Evolutionary conservation across 1,284 basidiomycete species (phyloP), one percentile per base, ranked within the genome.

Genomic region (Malassezia brasiliensis): DNA sequence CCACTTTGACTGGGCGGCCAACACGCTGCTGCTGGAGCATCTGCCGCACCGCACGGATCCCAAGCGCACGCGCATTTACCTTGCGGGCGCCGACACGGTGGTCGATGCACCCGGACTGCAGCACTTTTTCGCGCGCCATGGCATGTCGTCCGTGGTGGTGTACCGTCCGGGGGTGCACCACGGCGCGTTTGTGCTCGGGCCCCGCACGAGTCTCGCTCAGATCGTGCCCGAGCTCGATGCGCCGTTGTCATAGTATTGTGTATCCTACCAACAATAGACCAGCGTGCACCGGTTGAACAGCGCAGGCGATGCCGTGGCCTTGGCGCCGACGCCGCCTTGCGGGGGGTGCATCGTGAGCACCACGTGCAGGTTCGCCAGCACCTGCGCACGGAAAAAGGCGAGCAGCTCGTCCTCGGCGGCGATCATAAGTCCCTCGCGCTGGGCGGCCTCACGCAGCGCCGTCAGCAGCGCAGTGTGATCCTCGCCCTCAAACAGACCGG

Each of bases 301-400:
- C 0, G 69, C 69, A 0, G 94, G 94, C 1, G 91, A 96, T 0
- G 94, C 96, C 0, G 94, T 93, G 8, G 91, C 94, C 53, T 91
- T 83, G 17, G 89, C 90, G 6, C 90, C 91, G 15, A 96, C 81
- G 5, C 90, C 91, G 56, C 91, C 90, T 68, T 90, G 87, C 0
- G 94, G 93, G 30, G 94, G 94, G 68, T 98, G 98, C 94, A 98
- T 98, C 3, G 94, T 96, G 77, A 96, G 94, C 41, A 59, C 60
- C 1, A 73, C 69, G 51, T 73, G 71, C 35, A 73, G 45, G 36
- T 73, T 72, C 40, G 59, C 36, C 11, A 61, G 60, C 46, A 73
- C 72, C 47, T 73, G 60, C 1, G 22, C 19, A 3, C 66, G 50
- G 62, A 73, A 73, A 40, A 68, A 69, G 19, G 46, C 38, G n/a